These are phyloP conservation scores for Coemansia guatemalensis DNA, from an alignment of 192 early-diverging fungal species.

Conservation along the genomic window DNA sequence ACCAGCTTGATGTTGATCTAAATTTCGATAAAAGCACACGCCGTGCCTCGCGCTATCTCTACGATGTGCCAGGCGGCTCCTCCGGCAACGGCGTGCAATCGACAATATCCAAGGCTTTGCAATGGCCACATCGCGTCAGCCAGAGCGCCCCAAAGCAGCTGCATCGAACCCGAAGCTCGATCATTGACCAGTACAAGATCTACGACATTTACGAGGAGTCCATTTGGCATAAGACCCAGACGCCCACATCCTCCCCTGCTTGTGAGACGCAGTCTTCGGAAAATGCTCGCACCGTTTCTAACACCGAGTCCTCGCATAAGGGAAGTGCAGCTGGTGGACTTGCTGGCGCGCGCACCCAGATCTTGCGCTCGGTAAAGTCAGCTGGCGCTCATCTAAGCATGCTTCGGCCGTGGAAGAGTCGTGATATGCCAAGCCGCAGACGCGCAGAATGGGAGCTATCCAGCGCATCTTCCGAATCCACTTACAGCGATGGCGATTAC, in stretches of 20 bases:
- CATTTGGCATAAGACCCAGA: constrained; percentile 36
- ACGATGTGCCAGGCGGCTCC: constrained; percentile 33
- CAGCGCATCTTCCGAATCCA: constrained; percentile 17
- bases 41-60: constrained; percentile 45
- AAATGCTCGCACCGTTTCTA: not conserved
- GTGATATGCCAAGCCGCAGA: constrained; percentile 1
- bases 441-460: constrained; percentile 18
- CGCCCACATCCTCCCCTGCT: not conserved
- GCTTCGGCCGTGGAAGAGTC: constrained; percentile 30
- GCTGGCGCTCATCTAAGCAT: constrained; percentile 29
- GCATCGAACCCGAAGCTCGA: constrained; percentile 17
- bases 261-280: not conserved
- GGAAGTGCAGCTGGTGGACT: not conserved
- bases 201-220: constrained; percentile 54
- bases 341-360: constrained; percentile 5
- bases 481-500: constrained; percentile 25
- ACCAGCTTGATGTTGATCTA: constrained; percentile 6
- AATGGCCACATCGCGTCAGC: constrained; percentile 42
- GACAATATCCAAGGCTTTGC: constrained; percentile 28
- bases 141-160: constrained; percentile 12
- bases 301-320: not conserved
- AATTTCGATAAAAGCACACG: constrained; percentile 11
- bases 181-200: constrained; percentile 48
- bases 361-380: constrained; percentile 30
- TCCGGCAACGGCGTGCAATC: constrained; percentile 20